A percentile compares a stretch with the other conserved stretches of the same genome.
phyloP scores from a whole-genome alignment of 2,329 filamentous ascomycete genomes.

The Claviceps sp. region DNA sequence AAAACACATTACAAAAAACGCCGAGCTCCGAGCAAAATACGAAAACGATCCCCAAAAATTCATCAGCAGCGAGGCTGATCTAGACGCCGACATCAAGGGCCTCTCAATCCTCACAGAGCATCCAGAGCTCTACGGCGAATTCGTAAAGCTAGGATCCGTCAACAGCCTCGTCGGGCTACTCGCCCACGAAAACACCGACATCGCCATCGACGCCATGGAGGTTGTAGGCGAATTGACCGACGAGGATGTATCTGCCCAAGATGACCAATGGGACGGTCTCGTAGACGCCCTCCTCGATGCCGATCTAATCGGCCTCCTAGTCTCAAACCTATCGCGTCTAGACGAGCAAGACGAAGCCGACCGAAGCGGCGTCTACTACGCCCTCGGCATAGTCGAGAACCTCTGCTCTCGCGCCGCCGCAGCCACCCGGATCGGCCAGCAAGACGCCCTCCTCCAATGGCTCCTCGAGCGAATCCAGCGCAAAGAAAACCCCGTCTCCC shows the following conservation, averaged over 20 bases:
- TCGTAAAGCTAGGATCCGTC: slow-evolving; percentile 60
- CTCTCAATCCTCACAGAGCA: slow-evolving; percentile 82
- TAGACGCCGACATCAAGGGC: slow-evolving; percentile 77
- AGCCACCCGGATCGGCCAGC: slow-evolving; percentile 57
- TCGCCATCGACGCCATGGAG: slow-evolving; percentile 82
- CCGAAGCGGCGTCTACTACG: slow-evolving; percentile 74
- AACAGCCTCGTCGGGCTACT: slow-evolving; percentile 66
- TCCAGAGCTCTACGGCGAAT: slow-evolving; percentile 67
- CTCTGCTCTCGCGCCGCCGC: slow-evolving; percentile 58
- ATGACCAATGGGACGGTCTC: slow-evolving; percentile 67
- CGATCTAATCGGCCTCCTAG: slow-evolving; percentile 60
- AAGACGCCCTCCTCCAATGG: slow-evolving; percentile 61
- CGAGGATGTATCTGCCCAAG: slow-evolving; percentile 73
- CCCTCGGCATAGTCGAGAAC: slow-evolving; percentile 72
- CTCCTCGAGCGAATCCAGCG: slow-evolving; percentile 60
- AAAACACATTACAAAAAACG: slow-evolving; percentile 80
- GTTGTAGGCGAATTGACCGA: slow-evolving; percentile 85
- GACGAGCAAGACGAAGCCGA: slow-evolving; percentile 64
- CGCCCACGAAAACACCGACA: slow-evolving; percentile 93
- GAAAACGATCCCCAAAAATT: slow-evolving; percentile 72
- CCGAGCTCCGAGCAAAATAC: slow-evolving; percentile 74
- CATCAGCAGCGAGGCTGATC: slow-evolving; percentile 73
- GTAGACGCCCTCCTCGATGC: slow-evolving; percentile 54
- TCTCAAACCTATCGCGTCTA: slow-evolving; percentile 66
- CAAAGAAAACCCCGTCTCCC: slow-evolving; percentile 54